These are phyloP conservation scores for Blastobotrys raffinosifermentans DNA, from an alignment of 1,139 yeast species.

Conservation along the genomic window DNA sequence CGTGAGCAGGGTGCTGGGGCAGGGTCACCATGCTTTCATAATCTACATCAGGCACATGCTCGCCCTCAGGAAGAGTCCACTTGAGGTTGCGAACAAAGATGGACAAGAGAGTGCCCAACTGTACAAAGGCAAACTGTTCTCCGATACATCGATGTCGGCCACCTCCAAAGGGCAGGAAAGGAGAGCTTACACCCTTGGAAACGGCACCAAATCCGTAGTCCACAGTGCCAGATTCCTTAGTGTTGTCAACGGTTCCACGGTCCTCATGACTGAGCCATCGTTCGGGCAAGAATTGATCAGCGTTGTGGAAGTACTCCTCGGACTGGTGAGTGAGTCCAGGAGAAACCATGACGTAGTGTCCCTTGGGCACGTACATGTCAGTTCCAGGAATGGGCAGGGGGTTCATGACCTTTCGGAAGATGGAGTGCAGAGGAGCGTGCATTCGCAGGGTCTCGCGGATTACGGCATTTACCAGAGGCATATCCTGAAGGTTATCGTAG, in stretches of 20 bases:
- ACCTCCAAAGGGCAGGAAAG: conserved; percentile 97
- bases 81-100: conserved; percentile 69
- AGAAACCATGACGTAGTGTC: conserved; percentile 83
- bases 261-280: conserved; percentile 69
- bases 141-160: conserved; percentile 99
- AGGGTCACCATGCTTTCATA: conserved; percentile 91
- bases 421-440: conserved; percentile 94
- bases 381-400: conserved; percentile 78
- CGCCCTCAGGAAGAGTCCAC: conserved; percentile 62
- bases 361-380: conserved; percentile 75
- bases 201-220: conserved; percentile 97
- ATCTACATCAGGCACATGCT: conserved; percentile 68
- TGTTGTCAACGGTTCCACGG: conserved; percentile 33
- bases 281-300: conserved; percentile 68
- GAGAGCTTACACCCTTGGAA: conserved; percentile 91
- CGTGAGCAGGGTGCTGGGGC: conserved; percentile 73
- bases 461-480: conserved; percentile 74
- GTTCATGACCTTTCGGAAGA: conserved; percentile 83
- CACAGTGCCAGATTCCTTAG: conserved; percentile 47
- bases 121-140: conserved; percentile 95
- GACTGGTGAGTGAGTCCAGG: conserved; percentile 87
- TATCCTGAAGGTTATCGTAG: conserved; percentile 74
- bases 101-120: conserved; percentile 79
- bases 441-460: conserved; percentile 91
- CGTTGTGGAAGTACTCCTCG: conserved; percentile 68